Evolutionary conservation across 208 protist genomes (phyloP), one percentile per base, ranked within the genome.

Genomic region (Vickermania ingenoplastis): DNA sequence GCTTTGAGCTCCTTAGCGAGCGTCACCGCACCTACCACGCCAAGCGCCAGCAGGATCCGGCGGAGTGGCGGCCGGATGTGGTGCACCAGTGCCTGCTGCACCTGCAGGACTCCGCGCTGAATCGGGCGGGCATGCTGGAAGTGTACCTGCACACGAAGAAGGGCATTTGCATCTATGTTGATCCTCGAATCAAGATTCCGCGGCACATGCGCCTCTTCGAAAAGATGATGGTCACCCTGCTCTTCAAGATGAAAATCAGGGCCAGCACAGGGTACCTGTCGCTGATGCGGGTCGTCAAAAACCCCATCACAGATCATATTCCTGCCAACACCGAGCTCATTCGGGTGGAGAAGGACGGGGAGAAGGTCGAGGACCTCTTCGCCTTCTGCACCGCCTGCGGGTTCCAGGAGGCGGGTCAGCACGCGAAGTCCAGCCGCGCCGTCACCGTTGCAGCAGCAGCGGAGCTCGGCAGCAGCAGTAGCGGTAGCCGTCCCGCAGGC

Each of bases 161-260:
- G 58, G 97, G 98, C 58, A 78, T 94, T 27, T 78, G 94, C 57
- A 92, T 98, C 59, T 73, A 96, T 26, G 89, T 99, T 4, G 97
- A 99, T 71, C 98, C 98, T 4, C 86, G 97, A 23, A 91, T 97
- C 48, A 89, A 97, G 31, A 97, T 99, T 27, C 99, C 99, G 24
- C 86, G 98, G 36, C 99, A 98, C 21, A 98, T 97, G 70, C 88
- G 97, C 23, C 87, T 98, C 17, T 99, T 99, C 74, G 80, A 95
- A 53, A 97, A 96, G 60, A 92, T 99, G 67, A 99, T 99, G 97
- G 97, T 99, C 13, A 93, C 98, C 72, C 81, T 99, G 31, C 85
- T 99, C 49, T 96, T 99, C 77, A 98, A 99, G 77, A 88, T 99
- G 45, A 97, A 92, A 70, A 98, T 99, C 65, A 77, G 96, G 48